Base-by-base conservation (phyloP, 805 yeast species). In the Pichia thaimueangensis region DNA sequence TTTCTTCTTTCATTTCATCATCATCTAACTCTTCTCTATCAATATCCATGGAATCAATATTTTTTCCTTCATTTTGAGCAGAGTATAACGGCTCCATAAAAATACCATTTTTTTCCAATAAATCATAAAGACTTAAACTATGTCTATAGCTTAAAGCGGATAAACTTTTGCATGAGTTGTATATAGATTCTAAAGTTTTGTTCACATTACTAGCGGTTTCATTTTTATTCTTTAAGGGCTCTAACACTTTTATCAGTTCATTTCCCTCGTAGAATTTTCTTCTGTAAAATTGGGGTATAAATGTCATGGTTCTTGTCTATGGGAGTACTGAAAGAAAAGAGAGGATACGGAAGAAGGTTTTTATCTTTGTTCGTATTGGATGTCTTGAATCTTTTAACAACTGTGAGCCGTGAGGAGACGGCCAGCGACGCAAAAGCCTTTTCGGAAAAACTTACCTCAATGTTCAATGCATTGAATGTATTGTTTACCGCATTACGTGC, bases 231-330 rank as follows among this genome's bases (percentile, higher is more conserved):
- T 37, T 37, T 10, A 15, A 3, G 4, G 34, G 20, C 4, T 19
- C 34, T 9, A 37, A 5, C 5, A 29, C 28, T 16, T 30, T 12
- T 15, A 19, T 33, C 9, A 20, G 13, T 7, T 22, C 20, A 19
- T 29, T 29, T 3, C 10, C 9, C 4, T n/a, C 6, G 15, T 15
- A 10, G 22, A 13, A 39, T 3, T n/a, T 3, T 31, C 37, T 25
- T 15, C 42, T 31, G 11, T 39, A 39, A 21, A 21, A 39, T 13
- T 39, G 27, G 10, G 30, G 25, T 17, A 23, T 30, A 19, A 10
- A 39, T 1, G 42, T 19, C 42, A 39, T 39, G 4, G 22, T 28
- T n/a, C n/a, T n/a, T n/a, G n/a, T n/a, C n/a, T n/a, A n/a, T n/a
- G n/a, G n/a, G n/a, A n/a, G n/a, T n/a, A n/a, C n/a, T n/a, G n/a